phyloP scores from a whole-genome alignment of 306 rosid species.

The Quercus rubra region DNA sequence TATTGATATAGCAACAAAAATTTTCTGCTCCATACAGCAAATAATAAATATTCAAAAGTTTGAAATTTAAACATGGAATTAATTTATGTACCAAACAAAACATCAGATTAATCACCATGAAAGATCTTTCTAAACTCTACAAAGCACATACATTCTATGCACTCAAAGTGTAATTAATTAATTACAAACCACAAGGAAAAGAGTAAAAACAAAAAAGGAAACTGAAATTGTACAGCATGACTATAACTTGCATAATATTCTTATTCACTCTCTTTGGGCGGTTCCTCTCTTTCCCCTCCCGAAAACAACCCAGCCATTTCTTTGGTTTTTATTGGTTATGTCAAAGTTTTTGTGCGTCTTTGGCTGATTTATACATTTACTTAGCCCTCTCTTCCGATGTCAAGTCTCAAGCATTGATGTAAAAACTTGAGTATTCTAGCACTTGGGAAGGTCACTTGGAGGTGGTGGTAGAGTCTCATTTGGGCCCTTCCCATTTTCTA shows the following conservation, averaged over 20 bases:
- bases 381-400: background rate
- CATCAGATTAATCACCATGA: background rate
- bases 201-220: background rate
- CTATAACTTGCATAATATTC: background rate
- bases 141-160: background rate
- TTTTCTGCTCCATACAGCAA: too few relatives aligned
- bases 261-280: background rate
- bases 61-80: too few relatives aligned
- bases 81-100: too few relatives aligned
- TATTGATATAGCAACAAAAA: too few relatives aligned
- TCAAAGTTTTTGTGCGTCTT: background rate
- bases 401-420: background rate
- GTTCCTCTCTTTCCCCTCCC: background rate
- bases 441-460: slow-evolving; percentile 57
- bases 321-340: background rate
- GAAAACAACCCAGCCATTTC: background rate
- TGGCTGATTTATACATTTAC: background rate
- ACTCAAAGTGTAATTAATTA: slow-evolving; percentile 1
- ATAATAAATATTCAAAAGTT: too few relatives aligned
- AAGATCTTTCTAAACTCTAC: slow-evolving; percentile 1
- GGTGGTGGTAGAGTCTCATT: slow-evolving; percentile 53
- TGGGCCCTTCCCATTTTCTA: slow-evolving; percentile 59
- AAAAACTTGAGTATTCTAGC: slow-evolving; percentile 27
- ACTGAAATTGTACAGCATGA: slow-evolving; percentile 6
- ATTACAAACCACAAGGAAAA: background rate